Evolutionary conservation across 345 rosid genomes (phyloP), one percentile per base, ranked within the genome.

Genomic region (Brassica cretica): DNA sequence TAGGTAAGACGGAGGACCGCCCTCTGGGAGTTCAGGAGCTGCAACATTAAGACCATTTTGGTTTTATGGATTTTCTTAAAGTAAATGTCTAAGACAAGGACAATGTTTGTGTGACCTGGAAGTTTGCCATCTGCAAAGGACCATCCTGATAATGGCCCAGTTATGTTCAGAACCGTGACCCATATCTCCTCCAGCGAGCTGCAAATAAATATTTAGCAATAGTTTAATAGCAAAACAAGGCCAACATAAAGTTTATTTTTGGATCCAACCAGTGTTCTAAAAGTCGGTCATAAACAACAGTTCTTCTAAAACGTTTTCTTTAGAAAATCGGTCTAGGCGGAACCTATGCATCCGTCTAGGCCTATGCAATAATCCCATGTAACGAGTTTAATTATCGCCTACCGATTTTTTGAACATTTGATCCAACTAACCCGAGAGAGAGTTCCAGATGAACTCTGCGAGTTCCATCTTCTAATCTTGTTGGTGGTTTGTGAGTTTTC

Each of bases 121-220:
- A 85, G 88, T 77, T 64, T 84, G 12, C 86, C 82, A 75, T 91
- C 92, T 15, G 99, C 96, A 27, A 93, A 88, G 63, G 99, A 95
- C 99, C 99, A 95, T 78, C 86, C 84, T 8, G 96, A 89, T 80
- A 95, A 83, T 56, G 99, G 98, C 2, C 99, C 98, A 0, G 97
- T 93, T 75, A 95, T 85, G 84, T 95, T 95, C 62, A 95, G 88
- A 70, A 91, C 94, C 44, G 96, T 81, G 76, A 93, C 98, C 97
- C 98, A 95, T n/a, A 95, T 88, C 84, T 95, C 98, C 77, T 91
- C 80, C 73, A 91, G 83, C 73, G 94, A 88, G 41, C 99, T 95
- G 88, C 80, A 84, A 83, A 76, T n/a, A 4, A 55, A 37, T 8
- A 14, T 10, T 9, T 39, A 56, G 39, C 9, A 61, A 41, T 19